Evolutionary conservation across 2,329 filamentous ascomycete species (phyloP), one percentile per base, ranked within the genome.

Genomic region (Neopestalotiopsis sp.): DNA sequence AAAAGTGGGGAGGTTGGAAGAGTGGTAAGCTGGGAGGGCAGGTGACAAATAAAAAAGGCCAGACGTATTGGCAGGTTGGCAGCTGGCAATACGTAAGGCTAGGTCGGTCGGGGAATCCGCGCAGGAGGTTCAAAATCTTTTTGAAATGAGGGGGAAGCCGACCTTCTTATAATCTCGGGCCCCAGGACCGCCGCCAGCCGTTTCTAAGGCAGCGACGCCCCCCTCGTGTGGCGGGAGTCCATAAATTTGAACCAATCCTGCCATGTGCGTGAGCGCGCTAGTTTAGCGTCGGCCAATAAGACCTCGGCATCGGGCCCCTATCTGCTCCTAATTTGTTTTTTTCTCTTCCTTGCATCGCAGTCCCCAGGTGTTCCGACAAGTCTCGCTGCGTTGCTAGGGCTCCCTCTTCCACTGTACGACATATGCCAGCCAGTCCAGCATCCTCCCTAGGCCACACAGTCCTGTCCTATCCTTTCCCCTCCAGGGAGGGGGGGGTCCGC

Each of bases 91-190:
- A 73, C 72, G 73, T 74, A 71, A 73, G 73, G 78, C 71, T 84
- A 85, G 83, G 82, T 83, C 80, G 83, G 84, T 87, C 85, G 84
- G 83, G 81, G 84, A 81, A 87, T 87, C 85, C 84, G 81, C 84
- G 82, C 85, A 81, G 82, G 81, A 84, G 77, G 78, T 77, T 81
- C 79, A 77, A 82, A 84, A 83, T 79, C 6, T 79, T 58, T 78
- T 79, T 76, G 82, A 81, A 82, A 80, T 83, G 86, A 85, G 81
- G 86, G 65, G 86, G 85, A 84, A 81, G 81, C 79, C 79, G 79
- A 77, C 78, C 81, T 86, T 82, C 82, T 88, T 88, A 88, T 88
- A 88, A 84, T 87, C 85, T 86, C 59, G 73, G 69, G 73, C 71
- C 49, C 70, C 70, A 73, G 71, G 70, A 69, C 73, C 72, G 74